Conservation (phyloP, 129 eudicot genomes). For the Silybum marianum region DNA sequence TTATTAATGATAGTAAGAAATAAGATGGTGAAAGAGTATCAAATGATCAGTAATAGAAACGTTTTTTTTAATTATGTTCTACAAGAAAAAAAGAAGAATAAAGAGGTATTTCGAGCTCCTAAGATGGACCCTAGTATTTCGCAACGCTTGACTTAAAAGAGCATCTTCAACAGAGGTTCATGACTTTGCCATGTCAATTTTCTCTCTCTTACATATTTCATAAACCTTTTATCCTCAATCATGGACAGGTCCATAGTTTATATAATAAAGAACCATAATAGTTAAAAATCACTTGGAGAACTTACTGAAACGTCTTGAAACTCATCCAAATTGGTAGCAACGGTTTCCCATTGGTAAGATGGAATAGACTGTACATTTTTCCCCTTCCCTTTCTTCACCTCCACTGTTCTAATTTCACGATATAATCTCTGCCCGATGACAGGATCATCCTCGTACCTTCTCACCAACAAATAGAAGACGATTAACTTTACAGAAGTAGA, state of each 20-base stretch:
- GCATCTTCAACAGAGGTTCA: too few relatives aligned
- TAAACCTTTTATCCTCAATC: too few relatives aligned
- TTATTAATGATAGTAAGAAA: not conserved
- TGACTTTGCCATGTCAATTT: too few relatives aligned
- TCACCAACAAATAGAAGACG: constrained; percentile 18
- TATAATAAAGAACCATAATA: too few relatives aligned
- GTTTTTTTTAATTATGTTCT: not conserved
- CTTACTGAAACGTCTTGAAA: constrained; percentile 88
- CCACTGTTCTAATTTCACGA: constrained; percentile 85
- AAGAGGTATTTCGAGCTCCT: not conserved
- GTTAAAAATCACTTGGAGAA: not conserved
- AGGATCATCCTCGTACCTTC: constrained; percentile 94
- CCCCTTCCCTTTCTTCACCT: constrained; percentile 85
- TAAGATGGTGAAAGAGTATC: not conserved
- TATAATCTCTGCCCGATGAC: constrained; percentile 86
- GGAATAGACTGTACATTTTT: constrained; percentile 73
- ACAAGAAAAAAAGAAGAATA: not conserved
- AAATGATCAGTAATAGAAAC: not conserved
- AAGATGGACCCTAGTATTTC: constrained; percentile 6
- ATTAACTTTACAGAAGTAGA: not conserved
- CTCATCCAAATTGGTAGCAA: constrained; percentile 91
- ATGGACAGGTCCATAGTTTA: too few relatives aligned
- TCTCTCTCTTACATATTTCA: too few relatives aligned
- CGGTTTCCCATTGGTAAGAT: constrained; percentile 92
- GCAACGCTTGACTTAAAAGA: not conserved